Conservation (phyloP, 192 early-diverging fungal species). For the Mortierella hygrophila region DNA sequence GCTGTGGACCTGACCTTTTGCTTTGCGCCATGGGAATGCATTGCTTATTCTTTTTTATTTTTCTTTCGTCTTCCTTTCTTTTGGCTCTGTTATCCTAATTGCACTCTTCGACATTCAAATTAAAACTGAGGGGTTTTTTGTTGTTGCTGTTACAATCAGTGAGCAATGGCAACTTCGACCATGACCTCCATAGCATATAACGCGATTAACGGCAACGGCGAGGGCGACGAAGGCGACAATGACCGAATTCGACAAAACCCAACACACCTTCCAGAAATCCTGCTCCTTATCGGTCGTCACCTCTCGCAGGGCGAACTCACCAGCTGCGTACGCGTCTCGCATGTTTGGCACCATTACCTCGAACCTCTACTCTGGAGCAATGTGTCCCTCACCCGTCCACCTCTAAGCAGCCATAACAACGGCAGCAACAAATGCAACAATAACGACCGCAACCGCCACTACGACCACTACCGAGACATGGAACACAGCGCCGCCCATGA, state of each 20-base stretch:
- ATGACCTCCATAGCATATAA: neutral
- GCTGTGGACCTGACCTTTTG: neutral
- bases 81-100: neutral
- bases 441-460: neutral
- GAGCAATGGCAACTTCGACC: neutral
- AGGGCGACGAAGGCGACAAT: neutral
- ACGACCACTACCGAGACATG: neutral
- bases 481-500: neutral
- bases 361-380: neutral
- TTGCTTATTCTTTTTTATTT: neutral
- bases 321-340: conserved; percentile 10
- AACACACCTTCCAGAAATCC: conserved; percentile 7
- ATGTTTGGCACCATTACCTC: neutral
- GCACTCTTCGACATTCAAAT: neutral
- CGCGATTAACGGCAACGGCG: neutral
- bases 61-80: neutral
- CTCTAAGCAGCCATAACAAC: neutral
- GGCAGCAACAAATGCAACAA: too few relatives aligned
- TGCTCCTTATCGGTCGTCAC: neutral
- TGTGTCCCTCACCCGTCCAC: neutral
- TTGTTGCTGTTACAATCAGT: neutral
- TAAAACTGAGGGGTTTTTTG: neutral
- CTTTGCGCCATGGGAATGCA: neutral
- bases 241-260: conserved; percentile 1
- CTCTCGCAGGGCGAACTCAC: conserved; percentile 9